Conservation (phyloP, 352 stramenopile genomes). For the Peronospora farinosa region DNA sequence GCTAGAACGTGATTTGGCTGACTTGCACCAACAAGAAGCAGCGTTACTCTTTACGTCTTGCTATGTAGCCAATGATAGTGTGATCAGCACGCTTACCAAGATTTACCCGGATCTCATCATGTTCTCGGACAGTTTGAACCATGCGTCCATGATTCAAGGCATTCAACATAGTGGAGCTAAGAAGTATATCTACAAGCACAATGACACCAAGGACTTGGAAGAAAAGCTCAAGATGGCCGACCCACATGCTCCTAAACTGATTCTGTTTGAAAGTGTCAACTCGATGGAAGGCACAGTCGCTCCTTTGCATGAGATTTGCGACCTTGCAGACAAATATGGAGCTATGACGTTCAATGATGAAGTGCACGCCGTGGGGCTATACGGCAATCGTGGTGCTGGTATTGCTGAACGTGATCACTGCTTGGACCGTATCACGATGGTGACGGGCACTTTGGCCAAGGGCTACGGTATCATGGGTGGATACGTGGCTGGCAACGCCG, state of each 20-base stretch:
- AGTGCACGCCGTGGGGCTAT: constrained; percentile 85
- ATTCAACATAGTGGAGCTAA: constrained; percentile 72
- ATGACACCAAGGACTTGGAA: constrained; percentile 74
- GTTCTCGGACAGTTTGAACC: constrained; percentile 88
- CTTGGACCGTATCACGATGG: constrained; percentile 84
- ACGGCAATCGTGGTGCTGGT: constrained; percentile 80
- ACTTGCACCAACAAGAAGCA: constrained; percentile 82
- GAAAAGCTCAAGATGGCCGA: constrained; percentile 67
- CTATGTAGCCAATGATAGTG: constrained; percentile 88
- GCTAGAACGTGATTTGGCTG: constrained; percentile 76
- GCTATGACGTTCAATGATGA: constrained; percentile 91
- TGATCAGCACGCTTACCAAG: constrained; percentile 85
- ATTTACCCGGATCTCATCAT: constrained; percentile 87
- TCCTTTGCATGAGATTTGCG: constrained; percentile 78
- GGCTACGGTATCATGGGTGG: constrained; percentile 88
- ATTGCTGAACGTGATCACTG: constrained; percentile 84
- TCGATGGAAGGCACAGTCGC: constrained; percentile 85
- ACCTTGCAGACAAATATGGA: constrained; percentile 86
- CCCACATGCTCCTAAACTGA: constrained; percentile 71
- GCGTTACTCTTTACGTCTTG: constrained; percentile 86
- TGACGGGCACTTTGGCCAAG: constrained; percentile 87
- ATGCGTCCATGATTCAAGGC: constrained; percentile 86
- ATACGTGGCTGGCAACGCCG: constrained; percentile 84
- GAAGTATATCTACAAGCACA: constrained; percentile 86
- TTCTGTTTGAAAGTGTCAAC: constrained; percentile 85